Evolutionary conservation across 805 yeast species (phyloP).

Genomic region (Jamesozyma lodderae): DNA sequence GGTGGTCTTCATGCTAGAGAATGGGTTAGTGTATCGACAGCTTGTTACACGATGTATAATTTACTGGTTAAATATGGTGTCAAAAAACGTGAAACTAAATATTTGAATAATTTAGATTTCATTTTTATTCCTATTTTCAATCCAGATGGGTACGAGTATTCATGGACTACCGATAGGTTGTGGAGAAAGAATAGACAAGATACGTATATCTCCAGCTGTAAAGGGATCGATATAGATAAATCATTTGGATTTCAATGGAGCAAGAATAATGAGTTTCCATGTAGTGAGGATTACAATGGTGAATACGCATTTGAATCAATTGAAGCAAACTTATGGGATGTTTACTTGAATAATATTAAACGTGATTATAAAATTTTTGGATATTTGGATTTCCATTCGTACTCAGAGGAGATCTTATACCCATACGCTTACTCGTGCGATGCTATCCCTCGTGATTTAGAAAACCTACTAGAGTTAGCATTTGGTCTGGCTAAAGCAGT

Average conservation of each 20-base stretch:
- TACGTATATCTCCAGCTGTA: conserved; percentile 55
- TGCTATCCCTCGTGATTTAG: conserved; percentile 66
- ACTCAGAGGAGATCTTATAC: conserved; percentile 71
- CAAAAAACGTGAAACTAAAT: conserved; percentile 35
- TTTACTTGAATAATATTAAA: conserved; percentile 35
- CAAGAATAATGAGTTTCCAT: conserved; percentile 52
- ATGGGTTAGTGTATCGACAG: conserved; percentile 73
- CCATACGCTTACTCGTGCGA: conserved; percentile 79
- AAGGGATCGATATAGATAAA: conserved; percentile 82
- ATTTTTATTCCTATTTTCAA: conserved; percentile 75
- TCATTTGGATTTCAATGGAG: conserved; percentile 72
- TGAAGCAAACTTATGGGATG: conserved; percentile 45
- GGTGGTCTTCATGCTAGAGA: conserved; percentile 89
- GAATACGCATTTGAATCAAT: conserved; percentile 58
- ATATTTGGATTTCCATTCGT: conserved; percentile 75
- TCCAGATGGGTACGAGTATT: conserved; percentile 83
- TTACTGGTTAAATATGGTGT: conserved; percentile 40
- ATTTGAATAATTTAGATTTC: conserved; percentile 55
- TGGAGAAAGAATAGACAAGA: conserved; percentile 88
- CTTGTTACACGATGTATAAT: conserved; percentile 45
- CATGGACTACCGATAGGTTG: conserved; percentile 72
- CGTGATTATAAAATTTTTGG: conserved; percentile 58
- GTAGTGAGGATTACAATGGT: conserved; percentile 80
- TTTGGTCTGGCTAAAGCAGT: conserved; percentile 73
- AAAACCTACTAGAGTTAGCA: conserved; percentile 70